Evolutionary conservation across 805 yeast species (phyloP).

Genomic region (Saturnispora galanensis): DNA sequence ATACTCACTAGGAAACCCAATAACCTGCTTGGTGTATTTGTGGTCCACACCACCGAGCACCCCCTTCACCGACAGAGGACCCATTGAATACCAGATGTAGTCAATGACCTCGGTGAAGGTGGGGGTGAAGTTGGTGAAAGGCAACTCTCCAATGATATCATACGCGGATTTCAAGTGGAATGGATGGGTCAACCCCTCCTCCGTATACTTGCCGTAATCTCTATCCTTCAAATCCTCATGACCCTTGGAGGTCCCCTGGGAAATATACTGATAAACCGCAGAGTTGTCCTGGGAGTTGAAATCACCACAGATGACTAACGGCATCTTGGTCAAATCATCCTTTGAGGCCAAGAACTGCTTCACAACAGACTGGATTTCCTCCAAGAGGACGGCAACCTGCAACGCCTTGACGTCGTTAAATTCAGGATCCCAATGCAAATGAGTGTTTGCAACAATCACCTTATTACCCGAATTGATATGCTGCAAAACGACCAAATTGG

Average conservation of each 20-base stretch:
- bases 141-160: constrained; percentile 74
- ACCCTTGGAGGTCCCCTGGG: constrained; percentile 67
- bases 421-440: constrained; percentile 97
- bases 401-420: constrained; percentile 92
- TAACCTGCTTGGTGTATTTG: constrained; percentile 62
- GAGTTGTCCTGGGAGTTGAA: constrained; percentile 80
- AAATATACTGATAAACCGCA: constrained; percentile 86
- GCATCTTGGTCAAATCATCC: constrained; percentile 36
- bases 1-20: constrained; percentile 91
- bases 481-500: constrained; percentile 65
- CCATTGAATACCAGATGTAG: constrained; percentile 89
- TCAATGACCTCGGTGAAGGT: constrained; percentile 89
- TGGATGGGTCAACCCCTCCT: constrained; percentile 75
- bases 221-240: constrained; percentile 79
- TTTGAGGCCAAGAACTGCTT: constrained; percentile 30
- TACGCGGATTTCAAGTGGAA: constrained; percentile 81
- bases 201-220: constrained; percentile 86
- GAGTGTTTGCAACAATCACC: constrained; percentile 77
- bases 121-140: constrained; percentile 92
- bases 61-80: constrained; percentile 73
- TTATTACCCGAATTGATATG: constrained; percentile 63
- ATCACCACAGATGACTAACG: constrained; percentile 90
- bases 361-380: constrained; percentile 65
- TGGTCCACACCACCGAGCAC: constrained; percentile 76
- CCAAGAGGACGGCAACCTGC: constrained; percentile 86